These are phyloP conservation scores for Xylaria digitata DNA, from an alignment of 2,329 filamentous ascomycete species.

Conservation along the genomic window DNA sequence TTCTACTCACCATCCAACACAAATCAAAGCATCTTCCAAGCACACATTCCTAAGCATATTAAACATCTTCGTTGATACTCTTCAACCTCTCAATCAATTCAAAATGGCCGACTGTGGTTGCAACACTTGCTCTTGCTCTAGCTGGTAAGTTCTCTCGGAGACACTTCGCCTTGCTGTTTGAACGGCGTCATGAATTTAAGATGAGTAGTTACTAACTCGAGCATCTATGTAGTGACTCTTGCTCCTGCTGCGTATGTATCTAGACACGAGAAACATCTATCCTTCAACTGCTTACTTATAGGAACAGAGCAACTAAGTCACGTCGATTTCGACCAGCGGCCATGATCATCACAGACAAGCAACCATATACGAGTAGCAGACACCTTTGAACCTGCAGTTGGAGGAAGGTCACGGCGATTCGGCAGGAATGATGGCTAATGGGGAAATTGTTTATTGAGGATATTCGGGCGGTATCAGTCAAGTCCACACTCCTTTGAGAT, in stretches of 20 bases:
- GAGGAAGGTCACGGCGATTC: background rate
- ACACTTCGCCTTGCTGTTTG: background rate
- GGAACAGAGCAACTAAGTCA: background rate
- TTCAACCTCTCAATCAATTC: background rate
- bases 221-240: background rate
- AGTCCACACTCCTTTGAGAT: background rate
- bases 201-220: background rate
- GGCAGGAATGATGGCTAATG: background rate
- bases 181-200: too few species aligned
- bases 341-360: background rate
- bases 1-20: background rate
- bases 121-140: constrained; percentile 3
- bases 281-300: background rate
- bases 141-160: background rate
- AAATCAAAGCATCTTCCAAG: background rate
- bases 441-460: background rate
- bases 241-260: constrained; percentile 7
- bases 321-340: background rate
- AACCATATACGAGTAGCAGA: background rate
- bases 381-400: background rate
- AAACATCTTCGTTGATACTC: background rate
- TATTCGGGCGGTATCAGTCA: background rate
- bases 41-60: background rate
- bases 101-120: constrained; percentile 9
- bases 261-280: background rate